Conservation (phyloP, 192 early-diverging fungal species). For the Coemansia asiatica region DNA sequence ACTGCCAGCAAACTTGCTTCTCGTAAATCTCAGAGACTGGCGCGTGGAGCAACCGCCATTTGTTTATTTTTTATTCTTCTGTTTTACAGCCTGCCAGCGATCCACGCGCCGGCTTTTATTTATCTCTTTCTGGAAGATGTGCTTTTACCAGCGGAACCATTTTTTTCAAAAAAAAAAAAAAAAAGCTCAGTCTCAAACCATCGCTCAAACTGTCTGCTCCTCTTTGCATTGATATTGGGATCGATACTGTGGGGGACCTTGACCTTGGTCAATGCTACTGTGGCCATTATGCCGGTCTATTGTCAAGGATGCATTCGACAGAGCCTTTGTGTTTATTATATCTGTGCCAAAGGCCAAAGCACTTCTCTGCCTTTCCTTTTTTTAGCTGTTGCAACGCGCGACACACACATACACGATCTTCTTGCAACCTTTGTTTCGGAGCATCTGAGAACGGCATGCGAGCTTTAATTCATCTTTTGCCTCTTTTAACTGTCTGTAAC, state of each 20-base stretch:
- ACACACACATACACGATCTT: background rate
- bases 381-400: background rate
- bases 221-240: no score
- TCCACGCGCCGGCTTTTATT: background rate
- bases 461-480: background rate
- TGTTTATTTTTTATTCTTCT: background rate
- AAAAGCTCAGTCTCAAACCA: no score
- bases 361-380: background rate
- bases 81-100: background rate
- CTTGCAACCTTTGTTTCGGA: background rate
- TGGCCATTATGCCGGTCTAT: no score
- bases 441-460: background rate
- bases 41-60: background rate
- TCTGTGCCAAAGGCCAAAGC: background rate
- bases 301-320: background rate
- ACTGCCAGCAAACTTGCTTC: background rate
- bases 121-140: background rate
- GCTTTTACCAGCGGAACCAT: background rate
- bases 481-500: no score
- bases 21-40: background rate
- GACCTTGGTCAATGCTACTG: no score
- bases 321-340: background rate
- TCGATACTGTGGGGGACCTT: no score
- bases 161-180: no score
- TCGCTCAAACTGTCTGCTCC: no score